Percentiles rank a stretch among this genome's conserved stretches.
phyloP scores from a whole-genome alignment of 768 basidiomycete species.

The Imleria badia region DNA sequence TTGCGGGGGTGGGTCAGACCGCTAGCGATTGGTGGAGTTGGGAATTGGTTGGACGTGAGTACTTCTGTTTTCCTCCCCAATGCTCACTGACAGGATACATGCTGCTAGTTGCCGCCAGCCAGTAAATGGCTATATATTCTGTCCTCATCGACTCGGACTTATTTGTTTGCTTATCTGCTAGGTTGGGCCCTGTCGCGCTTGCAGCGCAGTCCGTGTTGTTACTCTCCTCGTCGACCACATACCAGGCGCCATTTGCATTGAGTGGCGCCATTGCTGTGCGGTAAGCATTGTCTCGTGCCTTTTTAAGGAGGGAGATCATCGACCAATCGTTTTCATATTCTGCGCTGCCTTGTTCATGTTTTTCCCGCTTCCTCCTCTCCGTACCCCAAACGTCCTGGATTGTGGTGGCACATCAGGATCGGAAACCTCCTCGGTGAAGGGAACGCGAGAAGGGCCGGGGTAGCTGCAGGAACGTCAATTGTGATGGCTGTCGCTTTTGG shows the following conservation, averaged over 20 bases:
- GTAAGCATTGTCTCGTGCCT: constrained; percentile 37
- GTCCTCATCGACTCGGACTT: background rate
- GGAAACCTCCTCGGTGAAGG: constrained; percentile 88
- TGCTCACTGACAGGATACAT: background rate
- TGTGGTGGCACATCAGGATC: constrained; percentile 45
- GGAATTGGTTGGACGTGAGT: constrained; percentile 69
- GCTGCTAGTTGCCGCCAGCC: constrained; percentile 49
- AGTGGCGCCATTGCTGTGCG: constrained; percentile 84
- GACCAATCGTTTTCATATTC: background rate
- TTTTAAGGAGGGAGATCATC: background rate
- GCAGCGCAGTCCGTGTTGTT: constrained; percentile 89
- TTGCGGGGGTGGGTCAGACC: constrained; percentile 80
- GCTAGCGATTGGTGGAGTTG: constrained; percentile 98
- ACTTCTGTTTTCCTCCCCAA: background rate
- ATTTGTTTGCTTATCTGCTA: constrained; percentile 30
- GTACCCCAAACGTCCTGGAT: background rate
- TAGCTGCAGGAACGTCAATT: constrained; percentile 65
- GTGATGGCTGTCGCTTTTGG: constrained; percentile 66
- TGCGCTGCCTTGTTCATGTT: background rate
- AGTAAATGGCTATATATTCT: constrained; percentile 33
- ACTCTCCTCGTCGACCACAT: constrained; percentile 72
- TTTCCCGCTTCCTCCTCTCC: background rate
- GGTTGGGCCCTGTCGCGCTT: constrained; percentile 75
- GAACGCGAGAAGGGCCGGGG: constrained; percentile 68
- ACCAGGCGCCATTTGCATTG: constrained; percentile 81